These are phyloP conservation scores for Aspergillus olivimuriae DNA, from an alignment of 495 filamentous ascomycete species.

Conservation along the genomic window DNA sequence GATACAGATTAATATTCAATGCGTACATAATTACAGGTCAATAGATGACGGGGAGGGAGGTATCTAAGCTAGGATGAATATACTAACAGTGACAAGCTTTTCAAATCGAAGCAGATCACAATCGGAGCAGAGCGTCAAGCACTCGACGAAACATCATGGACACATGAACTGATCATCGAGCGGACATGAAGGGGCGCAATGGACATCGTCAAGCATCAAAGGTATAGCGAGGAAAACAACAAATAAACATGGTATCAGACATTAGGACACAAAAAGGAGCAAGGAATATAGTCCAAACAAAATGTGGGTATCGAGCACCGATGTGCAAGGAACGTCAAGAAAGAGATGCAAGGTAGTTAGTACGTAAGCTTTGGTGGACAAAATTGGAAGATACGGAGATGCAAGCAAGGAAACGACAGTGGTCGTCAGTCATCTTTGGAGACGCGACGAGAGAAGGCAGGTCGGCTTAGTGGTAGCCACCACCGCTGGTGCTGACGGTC, in stretches of 20 bases:
- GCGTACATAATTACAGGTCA: slow-evolving; percentile 27
- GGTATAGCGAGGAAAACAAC: slow-evolving; percentile 4
- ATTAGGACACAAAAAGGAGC: slow-evolving; percentile 9
- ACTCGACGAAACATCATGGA: neutral
- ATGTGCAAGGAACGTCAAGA: slow-evolving; percentile 19
- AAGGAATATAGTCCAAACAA: slow-evolving; percentile 1
- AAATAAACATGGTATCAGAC: slow-evolving; percentile 19
- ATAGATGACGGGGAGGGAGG: too few species aligned
- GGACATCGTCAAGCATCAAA: slow-evolving; percentile 4
- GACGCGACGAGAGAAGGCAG: too few species aligned
- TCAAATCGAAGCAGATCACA: slow-evolving; percentile 2
- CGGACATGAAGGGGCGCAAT: neutral
- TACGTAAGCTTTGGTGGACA: too few species aligned
- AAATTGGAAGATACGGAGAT: too few species aligned
- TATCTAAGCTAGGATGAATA: slow-evolving; percentile 27
- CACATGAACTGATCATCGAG: neutral
- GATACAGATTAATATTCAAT: too few species aligned
- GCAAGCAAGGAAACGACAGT: too few species aligned
- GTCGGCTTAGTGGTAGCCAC: slow-evolving; percentile 43
- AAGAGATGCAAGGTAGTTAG: neutral
- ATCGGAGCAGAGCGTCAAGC: neutral
- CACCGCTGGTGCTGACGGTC: slow-evolving; percentile 24
- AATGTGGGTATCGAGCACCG: neutral
- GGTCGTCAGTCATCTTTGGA: too few species aligned
- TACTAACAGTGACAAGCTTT: slow-evolving; percentile 11